phyloP scores from a whole-genome alignment of 192 early-diverging fungal genomes.

The Coemansia erecta region DNA sequence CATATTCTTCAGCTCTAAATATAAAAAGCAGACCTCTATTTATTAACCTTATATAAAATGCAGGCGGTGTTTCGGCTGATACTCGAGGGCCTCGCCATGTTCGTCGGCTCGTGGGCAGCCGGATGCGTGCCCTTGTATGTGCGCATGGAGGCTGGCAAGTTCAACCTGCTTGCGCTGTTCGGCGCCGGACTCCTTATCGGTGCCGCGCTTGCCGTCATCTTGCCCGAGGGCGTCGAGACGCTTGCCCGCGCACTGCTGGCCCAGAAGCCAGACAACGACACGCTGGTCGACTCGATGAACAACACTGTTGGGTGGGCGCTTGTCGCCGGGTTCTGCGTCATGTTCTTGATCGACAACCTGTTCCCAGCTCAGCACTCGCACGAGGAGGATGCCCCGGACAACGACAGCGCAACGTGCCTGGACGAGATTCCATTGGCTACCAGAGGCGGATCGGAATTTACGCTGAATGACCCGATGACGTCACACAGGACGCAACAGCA shows the following conservation, averaged over 20 bases:
- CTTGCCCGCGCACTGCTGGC: constrained; percentile 56
- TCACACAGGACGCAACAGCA: background rate
- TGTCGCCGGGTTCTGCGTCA: constrained; percentile 78
- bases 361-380: constrained; percentile 20
- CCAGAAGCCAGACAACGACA: constrained; percentile 4
- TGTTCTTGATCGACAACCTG: constrained; percentile 81
- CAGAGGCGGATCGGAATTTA: constrained; percentile 24
- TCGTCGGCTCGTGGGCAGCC: constrained; percentile 80
- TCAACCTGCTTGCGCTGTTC: constrained; percentile 73
- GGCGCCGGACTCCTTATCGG: constrained; percentile 91
- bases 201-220: constrained; percentile 86
- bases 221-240: constrained; percentile 95
- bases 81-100: constrained; percentile 66
- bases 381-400: constrained; percentile 7
- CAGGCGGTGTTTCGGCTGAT: constrained; percentile 51
- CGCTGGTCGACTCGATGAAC: constrained; percentile 32
- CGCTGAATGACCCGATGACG: constrained; percentile 9
- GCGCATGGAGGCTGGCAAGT: constrained; percentile 67
- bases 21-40: background rate
- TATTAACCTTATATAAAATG: constrained; percentile 12
- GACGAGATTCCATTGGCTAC: constrained; percentile 36
- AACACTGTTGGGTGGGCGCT: constrained; percentile 72
- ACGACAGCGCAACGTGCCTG: constrained; percentile 40
- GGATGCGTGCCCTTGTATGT: constrained; percentile 84
- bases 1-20: constrained; percentile 1